A percentile compares a stretch with the other conserved stretches of the same genome.
Conservation (phyloP, 2,329 filamentous ascomycete genomes). For the Chrysosporium queenslandicum region DNA sequence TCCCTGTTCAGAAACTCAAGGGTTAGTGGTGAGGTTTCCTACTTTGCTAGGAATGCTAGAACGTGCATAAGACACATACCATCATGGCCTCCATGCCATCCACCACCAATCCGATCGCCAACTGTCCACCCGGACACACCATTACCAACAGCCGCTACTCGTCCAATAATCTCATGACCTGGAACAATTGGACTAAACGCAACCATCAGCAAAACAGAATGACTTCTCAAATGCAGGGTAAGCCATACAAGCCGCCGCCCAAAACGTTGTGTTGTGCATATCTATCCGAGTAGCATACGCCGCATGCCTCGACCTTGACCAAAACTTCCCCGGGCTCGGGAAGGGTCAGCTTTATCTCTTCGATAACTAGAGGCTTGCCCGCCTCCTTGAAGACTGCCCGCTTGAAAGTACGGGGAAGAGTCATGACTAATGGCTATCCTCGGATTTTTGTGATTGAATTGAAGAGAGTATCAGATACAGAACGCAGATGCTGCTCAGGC, state of each 20-base stretch:
- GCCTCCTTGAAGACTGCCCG: conserved; percentile 51
- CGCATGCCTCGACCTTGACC: conserved; percentile 56
- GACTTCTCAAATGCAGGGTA: neutral
- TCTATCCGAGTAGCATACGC: conserved; percentile 54
- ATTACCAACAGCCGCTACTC: conserved; percentile 26
- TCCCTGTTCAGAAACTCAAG: conserved; percentile 37
- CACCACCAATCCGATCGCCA: conserved; percentile 36
- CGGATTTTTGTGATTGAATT: neutral
- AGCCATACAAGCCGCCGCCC: conserved; percentile 42
- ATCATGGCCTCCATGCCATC: conserved; percentile 34
- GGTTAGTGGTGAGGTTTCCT: too few relatives aligned
- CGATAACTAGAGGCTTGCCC: conserved; percentile 46
- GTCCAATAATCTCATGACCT: conserved; percentile 33
- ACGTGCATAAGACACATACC: conserved; percentile 15
- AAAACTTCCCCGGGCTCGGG: conserved; percentile 43
- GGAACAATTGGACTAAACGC: conserved; percentile 18
- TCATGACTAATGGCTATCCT: conserved; percentile 8
- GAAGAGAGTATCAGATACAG: neutral
- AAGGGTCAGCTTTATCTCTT: conserved; percentile 49
- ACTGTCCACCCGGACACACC: conserved; percentile 27
- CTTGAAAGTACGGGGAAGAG: conserved; percentile 56
- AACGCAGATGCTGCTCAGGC: neutral
- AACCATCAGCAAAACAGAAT: conserved; percentile 36
- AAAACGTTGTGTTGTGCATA: conserved; percentile 38
- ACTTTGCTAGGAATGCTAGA: too few relatives aligned